A percentile compares a stretch with the other conserved stretches of the same genome.
These are phyloP conservation scores for Rhizopogon hawkerae DNA, from an alignment of 1,284 basidiomycete genomes.

Conservation along the genomic window DNA sequence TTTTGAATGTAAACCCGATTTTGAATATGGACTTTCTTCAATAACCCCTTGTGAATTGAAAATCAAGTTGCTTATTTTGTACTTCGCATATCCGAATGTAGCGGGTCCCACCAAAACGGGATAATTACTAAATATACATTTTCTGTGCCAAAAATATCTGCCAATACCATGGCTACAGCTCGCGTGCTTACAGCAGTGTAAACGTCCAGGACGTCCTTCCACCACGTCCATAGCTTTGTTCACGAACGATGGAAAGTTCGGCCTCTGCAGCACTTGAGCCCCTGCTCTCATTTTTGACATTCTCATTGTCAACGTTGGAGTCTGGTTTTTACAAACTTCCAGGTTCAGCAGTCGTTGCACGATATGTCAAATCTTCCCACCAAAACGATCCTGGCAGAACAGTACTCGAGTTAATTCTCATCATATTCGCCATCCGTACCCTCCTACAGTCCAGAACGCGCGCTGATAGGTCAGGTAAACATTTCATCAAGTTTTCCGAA, in stretches of 20 bases:
- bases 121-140: too few species aligned
- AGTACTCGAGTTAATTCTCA: constrained; percentile 81
- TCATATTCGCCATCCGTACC: constrained; percentile 86
- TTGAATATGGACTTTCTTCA: neutral
- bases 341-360: constrained; percentile 82
- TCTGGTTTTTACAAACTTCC: constrained; percentile 68
- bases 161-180: too few species aligned
- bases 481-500: constrained; percentile 86
- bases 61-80: neutral
- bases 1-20: neutral
- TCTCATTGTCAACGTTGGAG: constrained; percentile 47
- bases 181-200: too few species aligned
- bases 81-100: too few species aligned
- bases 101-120: too few species aligned
- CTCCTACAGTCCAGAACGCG: constrained; percentile 85
- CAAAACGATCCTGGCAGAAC: constrained; percentile 90
- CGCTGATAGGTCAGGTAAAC: constrained; percentile 76
- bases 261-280: constrained; percentile 41
- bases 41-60: too few species aligned
- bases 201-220: too few species aligned
- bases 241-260: constrained; percentile 19
- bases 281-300: constrained; percentile 50
- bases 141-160: too few species aligned
- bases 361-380: constrained; percentile 87
- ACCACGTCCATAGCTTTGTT: neutral